Base-by-base conservation (phyloP, 2,329 filamentous ascomycete genomes). In the Sarocladium kiliense region DNA sequence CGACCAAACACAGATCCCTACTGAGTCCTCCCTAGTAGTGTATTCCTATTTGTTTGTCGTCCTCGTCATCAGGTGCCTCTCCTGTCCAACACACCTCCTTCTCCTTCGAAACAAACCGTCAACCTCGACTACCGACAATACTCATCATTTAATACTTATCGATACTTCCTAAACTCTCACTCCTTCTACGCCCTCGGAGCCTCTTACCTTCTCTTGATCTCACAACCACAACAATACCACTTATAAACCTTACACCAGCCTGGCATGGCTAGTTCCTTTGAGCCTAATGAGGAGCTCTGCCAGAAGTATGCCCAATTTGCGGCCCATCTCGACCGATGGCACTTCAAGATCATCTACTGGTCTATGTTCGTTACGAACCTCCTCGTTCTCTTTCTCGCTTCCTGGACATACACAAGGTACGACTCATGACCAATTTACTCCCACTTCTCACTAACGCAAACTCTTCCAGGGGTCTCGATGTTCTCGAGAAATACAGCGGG, bases 271-370 rank as follows among this genome's bases (percentile, higher is more conserved):
- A 47, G 21, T 30, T 6, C 47, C 26, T 51, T 19, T 16, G 27
- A 34, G 27, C 27, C 27, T 10, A 23, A 53, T 41, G 50, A 39
- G 19, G 64, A 64, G 34, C 64, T 73, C 16, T 75, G 73, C 57
- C 54, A 60, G 23, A 61, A 67, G 39, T 76, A 76, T 61, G 77
- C 76, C 34, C 62, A 66, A 42, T 79, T 79, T 60, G 74, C 76
- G 26, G 65, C 70, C 5, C 63, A 73, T 56, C 64, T 79, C 57
- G 68, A 66, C 11, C 62, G 71, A 53, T 64, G 66, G 61, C 67
- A 78, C 59, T 77, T 77, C 57, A 73, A 75, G 58, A 61, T 71
- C 12, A 65, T 78, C 23, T 79, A 77, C 65, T 79, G 75, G 75
- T 59, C 63, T 11, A 57, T 79, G 51, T 79, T 79, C 60, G 59